These are phyloP conservation scores for Tuber calosporum DNA, from an alignment of 495 filamentous ascomycete genomes.

Conservation along the genomic window DNA sequence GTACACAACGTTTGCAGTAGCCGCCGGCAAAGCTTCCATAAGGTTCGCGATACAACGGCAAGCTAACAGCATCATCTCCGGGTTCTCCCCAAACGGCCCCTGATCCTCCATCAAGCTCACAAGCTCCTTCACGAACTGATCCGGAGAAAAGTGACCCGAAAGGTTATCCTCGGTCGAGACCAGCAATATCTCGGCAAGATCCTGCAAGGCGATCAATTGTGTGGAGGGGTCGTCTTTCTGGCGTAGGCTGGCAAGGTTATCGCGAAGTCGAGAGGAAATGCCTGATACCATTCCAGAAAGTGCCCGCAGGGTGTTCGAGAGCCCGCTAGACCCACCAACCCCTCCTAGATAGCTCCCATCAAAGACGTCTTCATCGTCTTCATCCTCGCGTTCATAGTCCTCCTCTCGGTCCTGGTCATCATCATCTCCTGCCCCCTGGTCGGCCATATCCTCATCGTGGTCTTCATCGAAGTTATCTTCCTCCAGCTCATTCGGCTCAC, in stretches of 20 bases:
- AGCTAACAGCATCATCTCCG: conserved; percentile 95
- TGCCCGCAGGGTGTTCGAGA: conserved; percentile 78
- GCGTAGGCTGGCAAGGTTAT: conserved; percentile 74
- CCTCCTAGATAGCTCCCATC: conserved; percentile 62
- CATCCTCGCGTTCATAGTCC: conserved; percentile 47
- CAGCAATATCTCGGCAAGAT: conserved; percentile 85
- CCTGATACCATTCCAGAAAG: conserved; percentile 87
- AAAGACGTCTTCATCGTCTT: conserved; percentile 66
- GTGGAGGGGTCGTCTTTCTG: conserved; percentile 81
- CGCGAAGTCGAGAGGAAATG: conserved; percentile 68
- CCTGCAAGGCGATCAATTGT: conserved; percentile 86
- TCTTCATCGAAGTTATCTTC: conserved; percentile 45
- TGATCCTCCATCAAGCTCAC: conserved; percentile 86
- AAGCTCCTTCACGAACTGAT: conserved; percentile 91
- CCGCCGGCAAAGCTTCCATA: conserved; percentile 92
- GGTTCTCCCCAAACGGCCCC: conserved; percentile 76
- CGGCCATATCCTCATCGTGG: conserved; percentile 51
- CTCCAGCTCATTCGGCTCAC: conserved; percentile 52
- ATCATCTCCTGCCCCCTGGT: conserved; percentile 45
- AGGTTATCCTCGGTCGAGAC: conserved; percentile 96
- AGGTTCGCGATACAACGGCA: conserved; percentile 94
- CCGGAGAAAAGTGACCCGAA: conserved; percentile 88
- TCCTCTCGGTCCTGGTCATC: conserved; percentile 51
- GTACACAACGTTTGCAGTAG: conserved; percentile 92
- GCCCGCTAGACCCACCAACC: conserved; percentile 53